phyloP scores from a whole-genome alignment of 805 yeast species.

The Saturnispora zaruensis region DNA sequence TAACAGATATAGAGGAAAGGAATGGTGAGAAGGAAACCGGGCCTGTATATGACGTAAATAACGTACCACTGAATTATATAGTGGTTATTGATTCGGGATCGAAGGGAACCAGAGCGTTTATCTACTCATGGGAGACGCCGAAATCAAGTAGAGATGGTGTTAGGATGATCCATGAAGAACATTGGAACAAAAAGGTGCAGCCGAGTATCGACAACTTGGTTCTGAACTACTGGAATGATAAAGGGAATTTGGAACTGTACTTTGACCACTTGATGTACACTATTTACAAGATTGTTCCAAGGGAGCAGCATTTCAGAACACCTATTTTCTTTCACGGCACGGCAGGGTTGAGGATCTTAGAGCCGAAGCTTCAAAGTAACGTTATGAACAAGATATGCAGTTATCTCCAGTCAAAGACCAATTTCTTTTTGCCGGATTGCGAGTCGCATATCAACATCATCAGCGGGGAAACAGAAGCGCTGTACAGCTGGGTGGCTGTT shows the following conservation, averaged over 20 bases:
- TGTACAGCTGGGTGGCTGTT: constrained; percentile 59
- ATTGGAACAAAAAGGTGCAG: constrained; percentile 44
- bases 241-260: constrained; percentile 47
- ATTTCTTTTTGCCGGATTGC: constrained; percentile 56
- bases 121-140: constrained; percentile 48
- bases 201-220: constrained; percentile 60
- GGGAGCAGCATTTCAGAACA: constrained; percentile 50
- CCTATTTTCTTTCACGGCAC: constrained; percentile 66
- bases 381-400: constrained; percentile 42
- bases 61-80: constrained; percentile 50
- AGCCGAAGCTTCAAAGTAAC: constrained; percentile 37
- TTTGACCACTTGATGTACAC: constrained; percentile 39
- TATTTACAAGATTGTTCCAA: constrained; percentile 47
- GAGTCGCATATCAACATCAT: constrained; percentile 48
- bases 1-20: neutral
- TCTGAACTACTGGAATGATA: constrained; percentile 38
- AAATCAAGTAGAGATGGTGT: constrained; percentile 13
- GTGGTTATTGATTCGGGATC: constrained; percentile 60
- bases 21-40: neutral
- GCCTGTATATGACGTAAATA: constrained; percentile 26
- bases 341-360: constrained; percentile 55
- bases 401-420: constrained; percentile 38
- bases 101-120: constrained; percentile 52
- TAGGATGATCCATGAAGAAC: constrained; percentile 15
- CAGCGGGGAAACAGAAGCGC: constrained; percentile 58